These are phyloP conservation scores for Euphorbia celastroides DNA, from an alignment of 441 rosid species.

Conservation along the genomic window DNA sequence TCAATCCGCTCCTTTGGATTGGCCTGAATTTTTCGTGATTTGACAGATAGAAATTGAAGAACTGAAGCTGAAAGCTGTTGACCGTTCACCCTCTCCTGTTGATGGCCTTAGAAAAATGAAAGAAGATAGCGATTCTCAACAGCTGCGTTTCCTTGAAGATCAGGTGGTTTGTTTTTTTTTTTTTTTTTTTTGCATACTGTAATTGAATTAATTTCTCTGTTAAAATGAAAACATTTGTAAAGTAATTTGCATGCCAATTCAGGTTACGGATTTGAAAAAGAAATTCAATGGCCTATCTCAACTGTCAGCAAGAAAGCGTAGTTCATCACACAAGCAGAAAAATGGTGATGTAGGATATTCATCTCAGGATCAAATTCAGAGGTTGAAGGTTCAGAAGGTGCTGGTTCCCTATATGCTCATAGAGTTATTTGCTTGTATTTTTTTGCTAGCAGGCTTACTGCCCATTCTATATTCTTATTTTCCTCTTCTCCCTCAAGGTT, in stretches of 20 bases:
- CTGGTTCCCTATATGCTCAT: slow-evolving; percentile 11
- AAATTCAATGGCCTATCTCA: slow-evolving; percentile 43
- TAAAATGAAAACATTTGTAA: background rate
- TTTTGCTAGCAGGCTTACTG: background rate
- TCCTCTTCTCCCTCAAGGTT: slow-evolving; percentile 39
- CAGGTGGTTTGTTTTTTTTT: slow-evolving; percentile 4
- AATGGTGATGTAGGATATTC: slow-evolving; percentile 28
- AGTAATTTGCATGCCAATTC: slow-evolving; percentile 16
- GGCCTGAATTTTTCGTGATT: background rate
- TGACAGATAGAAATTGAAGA: slow-evolving; percentile 63
- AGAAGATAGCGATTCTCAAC: slow-evolving; percentile 32
- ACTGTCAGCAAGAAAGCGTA: slow-evolving; percentile 42
- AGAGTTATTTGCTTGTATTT: too few species aligned
- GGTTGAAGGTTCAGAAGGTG: slow-evolving; percentile 85
- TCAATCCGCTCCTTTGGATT: background rate
- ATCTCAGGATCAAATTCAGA: slow-evolving; percentile 49
- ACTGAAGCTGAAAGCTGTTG: slow-evolving; percentile 35
- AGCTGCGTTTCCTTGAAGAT: slow-evolving; percentile 36
- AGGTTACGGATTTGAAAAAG: slow-evolving; percentile 57
- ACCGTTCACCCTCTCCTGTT: slow-evolving; percentile 34
- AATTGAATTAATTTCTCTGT: background rate
- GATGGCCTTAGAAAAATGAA: slow-evolving; percentile 28
- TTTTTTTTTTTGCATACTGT: background rate
- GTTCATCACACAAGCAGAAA: slow-evolving; percentile 40
- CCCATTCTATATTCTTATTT: background rate